A percentile compares a stretch with the other conserved stretches of the same genome.
These are phyloP conservation scores for Lasiodiplodia gonubiensis DNA, from an alignment of 2,329 filamentous ascomycete genomes.

Conservation along the genomic window DNA sequence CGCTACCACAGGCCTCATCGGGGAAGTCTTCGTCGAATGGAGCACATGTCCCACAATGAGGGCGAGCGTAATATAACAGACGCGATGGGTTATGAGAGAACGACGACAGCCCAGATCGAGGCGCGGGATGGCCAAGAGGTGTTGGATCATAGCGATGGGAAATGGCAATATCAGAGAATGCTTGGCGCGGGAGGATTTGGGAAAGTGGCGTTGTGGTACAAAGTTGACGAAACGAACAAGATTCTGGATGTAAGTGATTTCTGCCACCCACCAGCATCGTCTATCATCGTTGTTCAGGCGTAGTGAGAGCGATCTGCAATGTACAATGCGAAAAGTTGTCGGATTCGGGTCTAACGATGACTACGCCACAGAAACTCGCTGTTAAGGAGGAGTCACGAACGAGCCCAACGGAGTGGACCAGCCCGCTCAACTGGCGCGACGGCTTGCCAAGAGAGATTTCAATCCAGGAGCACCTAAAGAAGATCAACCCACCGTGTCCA, in stretches of 20 bases:
- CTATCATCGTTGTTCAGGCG: background rate
- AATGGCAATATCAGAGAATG: background rate
- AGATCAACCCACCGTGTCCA: conserved; percentile 6
- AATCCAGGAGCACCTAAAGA: background rate
- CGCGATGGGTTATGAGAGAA: background rate
- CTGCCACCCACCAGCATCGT: background rate
- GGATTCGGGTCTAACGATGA: background rate
- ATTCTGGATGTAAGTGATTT: conserved; percentile 1
- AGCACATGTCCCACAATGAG: background rate
- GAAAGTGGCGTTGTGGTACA: background rate
- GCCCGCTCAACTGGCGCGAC: conserved; percentile 1
- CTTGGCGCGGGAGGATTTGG: background rate
- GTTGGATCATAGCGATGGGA: background rate
- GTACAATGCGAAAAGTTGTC: background rate
- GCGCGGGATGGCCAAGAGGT: background rate
- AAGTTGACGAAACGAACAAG: background rate
- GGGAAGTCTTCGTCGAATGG: too few species aligned
- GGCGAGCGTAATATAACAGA: background rate
- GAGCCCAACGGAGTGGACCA: background rate
- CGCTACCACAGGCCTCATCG: too few species aligned
- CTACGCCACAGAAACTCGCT: background rate
- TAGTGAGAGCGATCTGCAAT: background rate
- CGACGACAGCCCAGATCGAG: background rate
- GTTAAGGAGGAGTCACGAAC: background rate
- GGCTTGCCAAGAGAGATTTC: background rate